Base-by-base conservation (phyloP, 2,329 filamentous ascomycete species). In the Phyllosticta citribraziliensis region DNA sequence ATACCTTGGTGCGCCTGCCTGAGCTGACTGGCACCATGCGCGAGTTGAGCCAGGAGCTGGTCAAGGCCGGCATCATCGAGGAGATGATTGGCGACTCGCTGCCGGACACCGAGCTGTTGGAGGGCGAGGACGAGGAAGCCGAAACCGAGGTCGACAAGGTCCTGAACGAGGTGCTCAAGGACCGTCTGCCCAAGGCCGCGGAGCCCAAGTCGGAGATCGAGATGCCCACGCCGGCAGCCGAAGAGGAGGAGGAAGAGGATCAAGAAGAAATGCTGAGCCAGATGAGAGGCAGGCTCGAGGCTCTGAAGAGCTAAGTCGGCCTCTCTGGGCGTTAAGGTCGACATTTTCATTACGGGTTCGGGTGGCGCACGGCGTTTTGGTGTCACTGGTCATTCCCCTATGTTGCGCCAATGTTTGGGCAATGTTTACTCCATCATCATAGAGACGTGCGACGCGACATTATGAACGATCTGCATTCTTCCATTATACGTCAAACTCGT, bases 41-140 rank as follows among this genome's bases (percentile, higher is more conserved):
- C 65, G 90, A 96, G 73, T 79, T 97, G 56, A 88, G 87, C 68
- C 82, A 87, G 62, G 94, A 97, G 80, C 77, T 97, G 66, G 88
- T 96, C 74, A 95, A 91, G 78, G 93, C 94, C 2, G 94, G 93
- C 17, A 93, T 99, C 57, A 96, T 97, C 63, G 93, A 97, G 79
- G 94, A 99, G 78, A 97, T 97, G 89, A 86, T 96, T 4, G 89
- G 87, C 55, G 93, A 97, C 72, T 86, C 82, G 52, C 78, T 97
- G 66, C 90, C 91, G n/a, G 79, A 83, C 64, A 70, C 66, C 17
- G 87, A 91, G 62, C 76, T 87, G 57, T 78, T 90, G 57, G 86
- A 88, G 67, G 79, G 84, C 58, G 83, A 89, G 62, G 85, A 89
- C 63, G 89, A 90, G 64, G 89, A 92, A 68, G 88, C 86, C 5